A percentile compares a stretch with the other conserved stretches of the same genome.
phyloP scores from a whole-genome alignment of 495 filamentous ascomycete species.

The Penicillium salamii region DNA sequence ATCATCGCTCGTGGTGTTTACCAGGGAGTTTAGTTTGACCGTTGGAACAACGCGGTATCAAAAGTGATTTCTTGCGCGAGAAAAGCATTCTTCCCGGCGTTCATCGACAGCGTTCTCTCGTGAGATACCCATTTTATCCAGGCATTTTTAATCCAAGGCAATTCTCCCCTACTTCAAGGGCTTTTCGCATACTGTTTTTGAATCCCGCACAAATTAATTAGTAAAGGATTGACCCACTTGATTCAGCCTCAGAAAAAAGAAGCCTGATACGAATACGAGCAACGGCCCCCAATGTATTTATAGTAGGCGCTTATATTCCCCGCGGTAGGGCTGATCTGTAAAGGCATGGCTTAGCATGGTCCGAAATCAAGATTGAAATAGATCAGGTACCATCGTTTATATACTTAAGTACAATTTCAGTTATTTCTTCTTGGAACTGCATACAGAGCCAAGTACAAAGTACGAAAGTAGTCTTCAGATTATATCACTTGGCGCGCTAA shows the following conservation, averaged over 20 bases:
- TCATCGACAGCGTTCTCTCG: not conserved
- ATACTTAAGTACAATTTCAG: too few relatives aligned
- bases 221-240: too few relatives aligned
- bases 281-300: not conserved
- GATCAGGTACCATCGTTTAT: not conserved
- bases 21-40: not conserved
- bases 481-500: constrained; percentile 13
- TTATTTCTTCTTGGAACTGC: too few relatives aligned
- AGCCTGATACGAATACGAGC: not conserved
- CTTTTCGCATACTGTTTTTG: too few relatives aligned
- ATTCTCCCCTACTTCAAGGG: not conserved
- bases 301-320: not conserved
- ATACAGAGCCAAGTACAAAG: too few relatives aligned
- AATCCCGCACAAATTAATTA: too few relatives aligned
- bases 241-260: not conserved
- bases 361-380: not conserved
- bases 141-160: not conserved
- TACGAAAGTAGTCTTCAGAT: too few relatives aligned
- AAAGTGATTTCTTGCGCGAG: not conserved
- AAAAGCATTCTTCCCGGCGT: not conserved
- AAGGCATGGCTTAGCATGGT: not conserved
- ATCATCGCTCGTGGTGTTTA: constrained; percentile 1
- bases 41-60: too few relatives aligned
- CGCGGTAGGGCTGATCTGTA: not conserved
- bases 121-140: not conserved